Evolutionary conservation across 352 stramenopile species (phyloP), one percentile per base, ranked within the genome.

Genomic region (Phytophthora meadii): DNA sequence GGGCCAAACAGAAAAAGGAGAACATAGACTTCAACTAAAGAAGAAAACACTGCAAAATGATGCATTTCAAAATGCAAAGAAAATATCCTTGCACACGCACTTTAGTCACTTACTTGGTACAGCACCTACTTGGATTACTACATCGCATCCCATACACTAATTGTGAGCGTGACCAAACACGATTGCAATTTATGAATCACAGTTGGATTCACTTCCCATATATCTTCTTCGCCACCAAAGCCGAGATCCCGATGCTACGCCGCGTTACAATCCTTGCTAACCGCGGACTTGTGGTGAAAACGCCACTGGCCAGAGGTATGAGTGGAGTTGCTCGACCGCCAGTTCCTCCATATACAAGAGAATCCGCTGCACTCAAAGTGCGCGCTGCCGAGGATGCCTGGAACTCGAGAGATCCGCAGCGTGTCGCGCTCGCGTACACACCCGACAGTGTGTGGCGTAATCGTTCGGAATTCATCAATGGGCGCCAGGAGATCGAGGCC

Each of bases 381-480:
- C 87, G 89, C 12, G 79, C 81, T 2, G 91, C 91, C 0, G 91
- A 97, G 45, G 88, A 97, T 62, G 91, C 85, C 24, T 97, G 91
- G 91, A 97, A 97, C 78, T 82, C 75, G 5, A 72, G 84, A 5
- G 85, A 97, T 17, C 82, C 89, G 3, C 52, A 70, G 5, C 70
- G 70, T 10, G 89, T 97, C n/a, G 81, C 82, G 27, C 76, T 91
- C 46, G 91, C 88, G 17, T 97, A 97, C 76, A 92, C 85, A 0
- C 40, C 52, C 4, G 84, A 95, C 78, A 96, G 84, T 42, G 59
- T 54, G 51, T 97, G 91, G 89, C 81, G 91, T 62, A 97, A 97
- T 69, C 89, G 91, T 14, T 83, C 72, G 34, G 67, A 92, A 52
- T 96, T 97, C 30, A 45, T 97, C 19, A 87, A 65, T 34, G 89